Evolutionary conservation across 2,329 filamentous ascomycete genomes (phyloP).

Genomic region (Aspergillus floridensis): DNA sequence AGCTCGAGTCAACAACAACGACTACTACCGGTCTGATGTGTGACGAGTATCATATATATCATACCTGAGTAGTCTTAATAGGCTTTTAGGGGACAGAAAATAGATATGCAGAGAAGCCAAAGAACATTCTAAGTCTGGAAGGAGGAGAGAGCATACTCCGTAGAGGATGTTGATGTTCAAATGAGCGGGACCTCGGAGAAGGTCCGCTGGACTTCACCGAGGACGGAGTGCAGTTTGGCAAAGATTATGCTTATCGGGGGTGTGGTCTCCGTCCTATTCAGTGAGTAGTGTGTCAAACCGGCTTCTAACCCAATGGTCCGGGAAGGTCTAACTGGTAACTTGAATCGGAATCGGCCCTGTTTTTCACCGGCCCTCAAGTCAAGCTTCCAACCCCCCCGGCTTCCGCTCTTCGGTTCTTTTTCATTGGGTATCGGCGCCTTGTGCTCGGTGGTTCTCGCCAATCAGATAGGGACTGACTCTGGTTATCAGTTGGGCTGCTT

Average conservation of each 20-base stretch:
- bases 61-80: too few species aligned
- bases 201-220: not conserved
- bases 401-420: not conserved
- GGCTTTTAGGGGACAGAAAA: too few species aligned
- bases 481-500: not conserved
- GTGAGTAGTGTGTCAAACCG: too few species aligned
- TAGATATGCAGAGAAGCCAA: not conserved
- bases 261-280: not conserved
- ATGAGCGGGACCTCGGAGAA: not conserved
- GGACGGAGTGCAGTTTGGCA: not conserved
- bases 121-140: not conserved
- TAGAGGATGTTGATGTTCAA: too few species aligned
- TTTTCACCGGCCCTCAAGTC: slow-evolving; percentile 3
- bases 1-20: too few species aligned
- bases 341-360: not conserved
- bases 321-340: too few species aligned
- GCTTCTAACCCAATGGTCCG: too few species aligned
- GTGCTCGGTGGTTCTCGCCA: slow-evolving; percentile 8
- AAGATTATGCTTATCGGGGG: not conserved
- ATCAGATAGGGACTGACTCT: not conserved
- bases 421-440: slow-evolving; percentile 13
- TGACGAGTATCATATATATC: too few species aligned
- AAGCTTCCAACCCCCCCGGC: not conserved
- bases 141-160: too few species aligned
- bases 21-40: too few species aligned